Conservation (phyloP, 768 basidiomycete species). For the Phylloporus rhodoxanthus region DNA sequence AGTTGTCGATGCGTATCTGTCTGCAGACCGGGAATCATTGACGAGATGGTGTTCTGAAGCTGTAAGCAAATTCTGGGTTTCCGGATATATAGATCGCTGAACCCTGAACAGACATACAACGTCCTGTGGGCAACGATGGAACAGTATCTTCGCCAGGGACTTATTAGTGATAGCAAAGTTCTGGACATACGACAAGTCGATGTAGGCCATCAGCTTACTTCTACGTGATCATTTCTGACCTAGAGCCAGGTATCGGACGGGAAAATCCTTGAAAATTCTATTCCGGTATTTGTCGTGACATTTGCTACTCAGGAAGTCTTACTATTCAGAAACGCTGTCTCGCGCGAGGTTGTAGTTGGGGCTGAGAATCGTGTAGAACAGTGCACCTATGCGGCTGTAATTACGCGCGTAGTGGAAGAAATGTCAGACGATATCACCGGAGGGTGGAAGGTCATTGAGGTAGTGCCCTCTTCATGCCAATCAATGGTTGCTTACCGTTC, state of each 20-base stretch:
- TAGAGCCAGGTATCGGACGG: constrained; percentile 58
- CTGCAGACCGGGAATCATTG: constrained; percentile 81
- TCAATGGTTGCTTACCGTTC: not conserved
- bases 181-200: constrained; percentile 98
- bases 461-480: constrained; percentile 32
- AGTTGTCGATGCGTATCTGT: constrained; percentile 92
- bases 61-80: constrained; percentile 42
- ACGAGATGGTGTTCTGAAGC: constrained; percentile 94
- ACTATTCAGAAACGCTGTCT: constrained; percentile 84
- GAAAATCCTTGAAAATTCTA: constrained; percentile 83
- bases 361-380: constrained; percentile 89
- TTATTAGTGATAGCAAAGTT: constrained; percentile 88
- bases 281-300: constrained; percentile 87
- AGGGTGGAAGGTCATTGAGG: constrained; percentile 98
- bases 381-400: constrained; percentile 85
- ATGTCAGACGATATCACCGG: constrained; percentile 89
- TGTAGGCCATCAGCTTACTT: constrained; percentile 42
- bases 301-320: constrained; percentile 94
- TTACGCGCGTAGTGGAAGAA: constrained; percentile 85
- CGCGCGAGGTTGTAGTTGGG: constrained; percentile 81
- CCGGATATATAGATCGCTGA: not conserved
- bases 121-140: constrained; percentile 99
- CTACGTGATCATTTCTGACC: constrained; percentile 1
- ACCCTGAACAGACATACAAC: constrained; percentile 74
- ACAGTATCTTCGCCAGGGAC: constrained; percentile 83